Conservation (phyloP, 306 rosid genomes). For the Cicer arietinum region DNA sequence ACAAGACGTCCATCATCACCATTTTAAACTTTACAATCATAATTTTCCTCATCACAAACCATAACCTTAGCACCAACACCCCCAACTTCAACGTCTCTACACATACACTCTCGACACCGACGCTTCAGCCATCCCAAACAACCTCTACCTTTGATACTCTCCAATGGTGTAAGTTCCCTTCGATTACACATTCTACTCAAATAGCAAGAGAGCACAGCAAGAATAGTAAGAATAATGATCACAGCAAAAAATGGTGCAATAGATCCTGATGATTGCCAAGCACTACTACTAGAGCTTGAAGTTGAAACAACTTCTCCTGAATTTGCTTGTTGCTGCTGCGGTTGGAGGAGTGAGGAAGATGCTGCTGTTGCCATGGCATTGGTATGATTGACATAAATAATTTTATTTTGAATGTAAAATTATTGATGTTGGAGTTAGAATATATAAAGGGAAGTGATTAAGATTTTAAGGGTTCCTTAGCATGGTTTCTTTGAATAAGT, state of each 20-base stretch:
- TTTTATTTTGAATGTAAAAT: not conserved
- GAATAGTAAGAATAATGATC: conserved; percentile 57
- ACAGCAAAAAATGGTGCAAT: conserved; percentile 76
- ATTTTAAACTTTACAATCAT: conserved; percentile 34
- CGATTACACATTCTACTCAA: conserved; percentile 54
- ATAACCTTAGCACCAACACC: conserved; percentile 51
- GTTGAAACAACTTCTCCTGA: conserved; percentile 26
- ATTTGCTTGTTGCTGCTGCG: conserved; percentile 29
- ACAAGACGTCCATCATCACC: conserved; percentile 37
- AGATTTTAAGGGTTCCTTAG: conserved; percentile 39
- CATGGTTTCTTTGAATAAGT: conserved; percentile 42
- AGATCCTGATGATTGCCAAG: conserved; percentile 66
- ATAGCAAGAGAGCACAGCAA: conserved; percentile 66
- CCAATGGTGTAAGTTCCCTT: conserved; percentile 53
- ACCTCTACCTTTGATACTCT: conserved; percentile 48
- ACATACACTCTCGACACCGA: conserved; percentile 35
- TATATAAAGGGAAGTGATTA: conserved; percentile 9
- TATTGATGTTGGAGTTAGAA: conserved; percentile 1
- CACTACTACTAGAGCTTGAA: conserved; percentile 21
- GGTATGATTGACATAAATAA: not conserved
- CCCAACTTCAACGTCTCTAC: conserved; percentile 42
- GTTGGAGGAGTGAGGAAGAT: conserved; percentile 39
- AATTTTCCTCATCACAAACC: conserved; percentile 40
- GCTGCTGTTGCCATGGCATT: conserved; percentile 40
- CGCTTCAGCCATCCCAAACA: conserved; percentile 59